Conservation (phyloP, 139 green algal species). For the Picochlorum sp. region DNA sequence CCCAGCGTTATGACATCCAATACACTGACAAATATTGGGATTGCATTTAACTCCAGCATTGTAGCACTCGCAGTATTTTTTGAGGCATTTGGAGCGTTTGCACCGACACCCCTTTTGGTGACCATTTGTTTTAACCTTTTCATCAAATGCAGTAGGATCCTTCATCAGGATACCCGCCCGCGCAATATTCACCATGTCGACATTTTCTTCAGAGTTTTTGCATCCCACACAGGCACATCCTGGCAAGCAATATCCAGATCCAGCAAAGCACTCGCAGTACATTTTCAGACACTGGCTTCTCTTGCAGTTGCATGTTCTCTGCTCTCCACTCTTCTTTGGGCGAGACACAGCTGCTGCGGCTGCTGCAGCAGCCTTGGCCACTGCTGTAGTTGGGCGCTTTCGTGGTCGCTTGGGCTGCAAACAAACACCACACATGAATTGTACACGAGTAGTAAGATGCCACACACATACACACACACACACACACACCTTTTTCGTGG, state of each 20-base stretch:
- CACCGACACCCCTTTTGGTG: slow-evolving; percentile 82
- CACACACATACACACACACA: background rate
- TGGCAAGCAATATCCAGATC: slow-evolving; percentile 30
- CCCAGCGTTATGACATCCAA: slow-evolving; percentile 55
- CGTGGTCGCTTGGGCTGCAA: background rate
- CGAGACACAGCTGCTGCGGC: slow-evolving; percentile 5
- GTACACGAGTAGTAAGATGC: background rate
- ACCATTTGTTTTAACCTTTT: slow-evolving; percentile 42
- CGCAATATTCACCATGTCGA: slow-evolving; percentile 10
- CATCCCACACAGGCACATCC: slow-evolving; percentile 60
- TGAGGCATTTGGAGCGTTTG: slow-evolving; percentile 41
- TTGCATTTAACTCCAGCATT: slow-evolving; percentile 57
- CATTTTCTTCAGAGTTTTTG: slow-evolving; percentile 39
- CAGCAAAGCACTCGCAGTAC: slow-evolving; percentile 85
- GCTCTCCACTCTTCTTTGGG: background rate
- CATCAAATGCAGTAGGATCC: slow-evolving; percentile 52
- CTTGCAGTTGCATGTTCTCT: slow-evolving; percentile 73
- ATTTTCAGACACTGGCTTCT: slow-evolving; percentile 83
- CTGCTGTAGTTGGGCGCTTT: background rate
- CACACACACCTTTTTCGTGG: background rate
- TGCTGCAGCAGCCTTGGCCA: background rate
- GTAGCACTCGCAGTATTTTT: slow-evolving; percentile 73
- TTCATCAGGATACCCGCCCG: slow-evolving; percentile 38
- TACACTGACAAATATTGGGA: slow-evolving; percentile 75
- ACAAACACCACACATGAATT: background rate